A percentile compares a stretch with the other conserved stretches of the same genome.
These are phyloP conservation scores for Sphaerostilbella broomeana DNA, from an alignment of 2,329 filamentous ascomycete genomes.

Conservation along the genomic window DNA sequence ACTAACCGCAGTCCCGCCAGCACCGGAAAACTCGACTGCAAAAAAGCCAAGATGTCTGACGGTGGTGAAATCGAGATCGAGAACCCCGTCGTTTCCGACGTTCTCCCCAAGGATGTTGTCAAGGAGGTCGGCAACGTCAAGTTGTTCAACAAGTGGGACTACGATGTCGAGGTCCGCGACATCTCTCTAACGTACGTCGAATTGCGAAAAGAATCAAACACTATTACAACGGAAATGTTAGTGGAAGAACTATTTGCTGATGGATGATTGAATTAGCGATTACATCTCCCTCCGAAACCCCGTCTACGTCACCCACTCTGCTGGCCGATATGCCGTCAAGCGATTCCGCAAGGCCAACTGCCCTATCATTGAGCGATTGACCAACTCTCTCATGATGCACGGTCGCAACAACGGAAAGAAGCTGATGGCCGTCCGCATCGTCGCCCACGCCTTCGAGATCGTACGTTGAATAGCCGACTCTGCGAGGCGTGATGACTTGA, in stretches of 20 bases:
- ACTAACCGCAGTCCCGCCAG: conserved; percentile 33
- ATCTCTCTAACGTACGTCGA: conserved; percentile 91
- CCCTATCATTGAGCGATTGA: conserved; percentile 99
- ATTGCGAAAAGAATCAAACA: conserved; percentile 2
- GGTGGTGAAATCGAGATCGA: conserved; percentile 90
- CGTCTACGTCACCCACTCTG: conserved; percentile 98
- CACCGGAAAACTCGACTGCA: conserved; percentile 33
- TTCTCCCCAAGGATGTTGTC: conserved; percentile 89
- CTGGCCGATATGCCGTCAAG: conserved; percentile 98
- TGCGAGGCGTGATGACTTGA: neutral
- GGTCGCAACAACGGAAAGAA: conserved; percentile 99
- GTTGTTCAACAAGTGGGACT: conserved; percentile 96
- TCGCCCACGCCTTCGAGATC: conserved; percentile 98
- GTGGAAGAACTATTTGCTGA: conserved; percentile 24
- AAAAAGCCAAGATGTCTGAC: conserved; percentile 75
- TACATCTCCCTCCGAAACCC: conserved; percentile 99
- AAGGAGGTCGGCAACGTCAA: conserved; percentile 87
- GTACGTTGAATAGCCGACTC: conserved; percentile 51
- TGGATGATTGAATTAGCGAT: conserved; percentile 57
- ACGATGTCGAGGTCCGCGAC: conserved; percentile 99
- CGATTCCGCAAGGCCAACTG: conserved; percentile 99
- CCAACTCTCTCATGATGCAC: conserved; percentile 99
- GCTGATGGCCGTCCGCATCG: conserved; percentile 99
- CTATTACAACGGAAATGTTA: conserved; percentile 5
- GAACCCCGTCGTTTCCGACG: conserved; percentile 64